Percentiles rank a stretch among this genome's conserved stretches.
These are phyloP conservation scores for Pyrenophora tritici-repentis DNA, from an alignment of 2,329 filamentous ascomycete species.

Conservation along the genomic window DNA sequence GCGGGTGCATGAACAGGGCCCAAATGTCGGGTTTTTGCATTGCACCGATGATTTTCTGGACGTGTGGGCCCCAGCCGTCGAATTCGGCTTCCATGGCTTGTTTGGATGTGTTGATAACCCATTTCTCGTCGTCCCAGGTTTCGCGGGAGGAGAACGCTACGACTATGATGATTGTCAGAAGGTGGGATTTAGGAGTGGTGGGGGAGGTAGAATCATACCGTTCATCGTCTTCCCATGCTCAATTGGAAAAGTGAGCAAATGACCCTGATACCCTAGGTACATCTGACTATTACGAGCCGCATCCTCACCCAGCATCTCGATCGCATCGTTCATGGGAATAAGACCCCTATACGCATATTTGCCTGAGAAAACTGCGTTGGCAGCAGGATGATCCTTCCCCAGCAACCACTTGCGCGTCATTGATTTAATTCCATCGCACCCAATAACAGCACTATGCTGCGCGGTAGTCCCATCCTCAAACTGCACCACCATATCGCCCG, in stretches of 20 bases:
- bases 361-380: conserved; percentile 58
- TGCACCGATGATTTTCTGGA: conserved; percentile 38
- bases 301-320: conserved; percentile 56
- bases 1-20: conserved; percentile 61
- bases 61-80: conserved; percentile 35
- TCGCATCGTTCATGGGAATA: conserved; percentile 63
- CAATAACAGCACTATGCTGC: conserved; percentile 59
- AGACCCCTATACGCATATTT: conserved; percentile 68
- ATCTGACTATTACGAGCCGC: conserved; percentile 60
- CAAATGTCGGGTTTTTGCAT: conserved; percentile 61
- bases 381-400: conserved; percentile 50
- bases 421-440: conserved; percentile 70
- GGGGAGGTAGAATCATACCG: conserved; percentile 29
- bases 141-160: conserved; percentile 43
- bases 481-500: conserved; percentile 43
- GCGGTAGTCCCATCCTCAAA: conserved; percentile 56
- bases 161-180: conserved; percentile 26
- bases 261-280: conserved; percentile 63
- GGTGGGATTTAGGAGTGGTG: too few relatives aligned
- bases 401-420: conserved; percentile 60
- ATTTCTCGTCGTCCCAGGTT: conserved; percentile 41
- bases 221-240: conserved; percentile 64
- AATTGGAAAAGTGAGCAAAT: conserved; percentile 67
- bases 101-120: conserved; percentile 42
- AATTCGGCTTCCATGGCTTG: conserved; percentile 41